Conservation (phyloP, 768 basidiomycete species). For the Botryobasidium botryosum region DNA sequence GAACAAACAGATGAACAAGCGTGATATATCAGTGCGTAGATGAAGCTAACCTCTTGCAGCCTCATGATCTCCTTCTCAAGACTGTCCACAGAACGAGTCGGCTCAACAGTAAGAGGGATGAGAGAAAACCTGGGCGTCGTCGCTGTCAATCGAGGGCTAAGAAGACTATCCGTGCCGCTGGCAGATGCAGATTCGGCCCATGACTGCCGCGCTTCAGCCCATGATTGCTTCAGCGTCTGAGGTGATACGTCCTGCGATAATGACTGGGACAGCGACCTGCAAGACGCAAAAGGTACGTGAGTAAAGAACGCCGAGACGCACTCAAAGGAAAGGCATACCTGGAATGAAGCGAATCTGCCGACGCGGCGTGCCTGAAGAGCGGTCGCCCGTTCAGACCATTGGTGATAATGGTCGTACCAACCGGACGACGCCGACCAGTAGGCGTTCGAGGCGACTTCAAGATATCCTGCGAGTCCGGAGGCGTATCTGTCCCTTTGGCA, state of each 20-base stretch:
- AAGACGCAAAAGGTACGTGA: conserved; percentile 12
- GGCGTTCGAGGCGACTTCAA: too few relatives aligned
- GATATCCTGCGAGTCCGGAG: too few relatives aligned
- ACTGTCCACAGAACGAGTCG: conserved; percentile 42
- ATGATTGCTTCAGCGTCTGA: too few relatives aligned
- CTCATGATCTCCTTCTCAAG: conserved; percentile 93
- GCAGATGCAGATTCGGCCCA: conserved; percentile 3
- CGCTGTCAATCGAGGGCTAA: conserved; percentile 9
- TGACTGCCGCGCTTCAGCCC: too few relatives aligned
- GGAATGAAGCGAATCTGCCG: conserved; percentile 74
- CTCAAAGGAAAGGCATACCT: conserved; percentile 31
- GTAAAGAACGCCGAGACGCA: conserved; percentile 9
- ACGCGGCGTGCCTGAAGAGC: conserved; percentile 83
- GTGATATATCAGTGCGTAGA: not conserved
- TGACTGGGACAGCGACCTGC: conserved; percentile 81
- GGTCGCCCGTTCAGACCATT: too few relatives aligned
- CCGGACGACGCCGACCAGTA: too few relatives aligned
- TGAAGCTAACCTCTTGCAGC: conserved; percentile 44
- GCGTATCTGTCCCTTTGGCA: conserved; percentile 52
- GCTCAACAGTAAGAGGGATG: not conserved
- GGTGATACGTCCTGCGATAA: conserved; percentile 66
- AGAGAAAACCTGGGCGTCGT: conserved; percentile 4
- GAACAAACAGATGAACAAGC: not conserved
- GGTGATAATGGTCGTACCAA: too few relatives aligned
- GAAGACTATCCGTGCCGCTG: conserved; percentile 7